Evolutionary conservation across 78 protist genomes (phyloP), one percentile per base, ranked within the genome.

Genomic region (Dictyostelium capitatum): DNA sequence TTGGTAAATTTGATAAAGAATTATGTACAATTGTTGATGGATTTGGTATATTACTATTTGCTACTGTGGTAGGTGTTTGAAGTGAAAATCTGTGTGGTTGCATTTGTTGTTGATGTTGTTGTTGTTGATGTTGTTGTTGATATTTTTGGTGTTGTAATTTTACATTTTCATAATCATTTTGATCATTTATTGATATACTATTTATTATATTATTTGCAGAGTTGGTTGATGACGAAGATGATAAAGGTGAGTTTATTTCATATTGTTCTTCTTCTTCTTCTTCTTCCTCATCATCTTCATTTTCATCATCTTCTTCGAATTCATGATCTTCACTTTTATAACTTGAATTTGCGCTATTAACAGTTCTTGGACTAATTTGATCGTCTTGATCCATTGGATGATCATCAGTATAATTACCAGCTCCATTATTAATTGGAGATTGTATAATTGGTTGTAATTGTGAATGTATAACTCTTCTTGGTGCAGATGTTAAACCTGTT

Each of bases 81-180:
- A 62, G 70, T 25, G 70, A 62, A 62, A 62, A 62, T 62, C 70
- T 62, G 11, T 62, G 70, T 62, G 70, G 70, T 6, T 62, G 70
- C 0, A 62, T 62, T 62, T 46, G 57, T 75, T 75, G 57, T 77
- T 77, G 53, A 12, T 48, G 20, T 51, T 23, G 41, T 77, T 14
- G 30, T 56, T 77, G 82, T 77, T 48, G 69, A 23, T 28, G 82
- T 53, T 77, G 46, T 54, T 54, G 83, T 17, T 78, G 83, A 3
- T 78, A 12, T 79, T 30, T 46, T 23, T 79, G 83, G 28, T 79
- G 83, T 15, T 32, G 43, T 54, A 25, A 54, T 28, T 15, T 79
- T 53, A 46, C 43, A 19, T 72, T 20, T 73, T 46, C 56, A 46
- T 73, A 46, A 73, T n/a, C 50, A 1, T 37, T 30, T 12, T 70